These are phyloP conservation scores for Candida pseudoviswanathii DNA, from an alignment of 1,139 yeast genomes.

Conservation along the genomic window DNA sequence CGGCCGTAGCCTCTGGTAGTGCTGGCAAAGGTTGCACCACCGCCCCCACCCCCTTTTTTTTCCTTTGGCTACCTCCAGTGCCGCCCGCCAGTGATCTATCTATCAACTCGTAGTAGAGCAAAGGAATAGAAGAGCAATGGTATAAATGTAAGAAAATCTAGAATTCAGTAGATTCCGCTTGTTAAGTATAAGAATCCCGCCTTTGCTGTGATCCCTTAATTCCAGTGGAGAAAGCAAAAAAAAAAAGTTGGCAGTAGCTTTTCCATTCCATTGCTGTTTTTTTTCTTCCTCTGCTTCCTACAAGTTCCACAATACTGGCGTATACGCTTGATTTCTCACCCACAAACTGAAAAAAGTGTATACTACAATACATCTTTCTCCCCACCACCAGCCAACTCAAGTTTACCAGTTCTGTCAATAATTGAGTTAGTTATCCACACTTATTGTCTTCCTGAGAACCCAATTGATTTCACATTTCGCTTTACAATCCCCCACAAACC, in stretches of 20 bases:
- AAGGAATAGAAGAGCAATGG: neutral
- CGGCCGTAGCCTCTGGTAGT: neutral
- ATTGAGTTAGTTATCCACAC: neutral
- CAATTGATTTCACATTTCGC: neutral
- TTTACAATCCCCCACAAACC: neutral
- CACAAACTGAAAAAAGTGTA: neutral
- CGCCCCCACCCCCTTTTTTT: slow-evolving; percentile 2
- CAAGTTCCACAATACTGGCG: neutral
- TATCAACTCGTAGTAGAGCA: no score
- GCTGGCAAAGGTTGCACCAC: neutral
- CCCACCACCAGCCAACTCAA: neutral
- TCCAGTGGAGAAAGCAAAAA: neutral
- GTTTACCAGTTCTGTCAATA: neutral
- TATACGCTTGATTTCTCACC: neutral
- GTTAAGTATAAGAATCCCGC: no score
- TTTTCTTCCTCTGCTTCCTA: neutral
- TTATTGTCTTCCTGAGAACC: neutral
- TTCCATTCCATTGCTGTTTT: neutral
- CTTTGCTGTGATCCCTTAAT: slow-evolving; percentile 1
- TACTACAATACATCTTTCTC: neutral
- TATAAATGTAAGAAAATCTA: neutral
- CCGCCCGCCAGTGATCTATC: neutral
- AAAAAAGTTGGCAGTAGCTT: neutral
- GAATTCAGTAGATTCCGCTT: no score
- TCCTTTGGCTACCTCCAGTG: no score